These are phyloP conservation scores for Penicillium flavigenum DNA, from an alignment of 495 filamentous ascomycete species.

Conservation along the genomic window DNA sequence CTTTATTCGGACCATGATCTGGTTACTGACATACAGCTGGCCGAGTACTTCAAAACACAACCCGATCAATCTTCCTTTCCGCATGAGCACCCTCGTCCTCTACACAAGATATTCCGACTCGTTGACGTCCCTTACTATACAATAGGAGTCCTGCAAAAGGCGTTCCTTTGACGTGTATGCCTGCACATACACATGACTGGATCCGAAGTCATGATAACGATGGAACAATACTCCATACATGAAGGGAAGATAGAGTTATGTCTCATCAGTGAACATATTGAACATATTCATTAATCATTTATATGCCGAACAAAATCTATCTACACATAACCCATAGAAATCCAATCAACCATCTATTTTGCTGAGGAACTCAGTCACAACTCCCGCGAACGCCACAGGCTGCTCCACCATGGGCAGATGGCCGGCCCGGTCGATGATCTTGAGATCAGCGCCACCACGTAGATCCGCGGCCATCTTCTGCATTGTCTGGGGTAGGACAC, in stretches of 20 bases:
- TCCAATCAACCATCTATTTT: slow-evolving; percentile 28
- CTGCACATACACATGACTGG: not conserved
- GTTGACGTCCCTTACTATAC: not conserved
- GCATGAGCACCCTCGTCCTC: no score
- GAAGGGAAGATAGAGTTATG: not conserved
- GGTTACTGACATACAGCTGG: not conserved
- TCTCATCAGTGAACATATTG: not conserved
- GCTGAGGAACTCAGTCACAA: slow-evolving; percentile 54
- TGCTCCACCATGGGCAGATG: slow-evolving; percentile 85
- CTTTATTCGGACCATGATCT: not conserved
- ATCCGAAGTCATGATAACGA: not conserved
- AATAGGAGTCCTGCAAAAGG: not conserved
- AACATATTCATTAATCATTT: slow-evolving; percentile 4
- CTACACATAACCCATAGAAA: slow-evolving; percentile 2
- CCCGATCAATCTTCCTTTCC: no score
- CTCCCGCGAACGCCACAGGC: slow-evolving; percentile 61
- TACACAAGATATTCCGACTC: not conserved
- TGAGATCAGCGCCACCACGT: slow-evolving; percentile 55
- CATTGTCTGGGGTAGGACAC: slow-evolving; percentile 74
- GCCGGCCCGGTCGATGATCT: slow-evolving; percentile 63
- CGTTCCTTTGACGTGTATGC: not conserved
- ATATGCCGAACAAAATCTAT: not conserved
- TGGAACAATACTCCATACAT: not conserved
- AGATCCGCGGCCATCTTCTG: slow-evolving; percentile 62
- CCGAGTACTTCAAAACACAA: not conserved